Evolutionary conservation across 208 protist genomes (phyloP), one percentile per base, ranked within the genome.

Genomic region (Novymonas esmeraldas): DNA sequence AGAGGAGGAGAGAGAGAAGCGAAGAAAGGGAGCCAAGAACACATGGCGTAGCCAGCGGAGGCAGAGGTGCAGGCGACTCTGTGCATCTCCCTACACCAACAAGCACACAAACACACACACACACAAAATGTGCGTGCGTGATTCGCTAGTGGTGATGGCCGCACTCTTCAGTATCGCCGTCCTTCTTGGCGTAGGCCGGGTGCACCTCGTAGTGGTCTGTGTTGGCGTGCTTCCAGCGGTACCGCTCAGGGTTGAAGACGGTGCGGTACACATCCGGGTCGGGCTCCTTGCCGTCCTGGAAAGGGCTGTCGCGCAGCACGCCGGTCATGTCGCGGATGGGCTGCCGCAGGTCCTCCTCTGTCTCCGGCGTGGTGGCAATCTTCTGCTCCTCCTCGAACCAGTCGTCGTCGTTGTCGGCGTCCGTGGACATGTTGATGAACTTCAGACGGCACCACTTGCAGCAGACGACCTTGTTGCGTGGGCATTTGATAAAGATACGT

Each of bases 401-500:
- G 68, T 95, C 90, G 33, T 95, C 87, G 70, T 95, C 90, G 55
- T 93, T 91, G 72, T 95, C 90, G 28, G 85, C 84, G 16, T 87
- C 75, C 44, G 90, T 95, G 20, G 87, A 72, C 90, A 95, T 93
- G 64, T 95, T 95, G 59, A 95, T 93, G 70, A 93, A 95, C 73
- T 95, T 95, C 18, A 93, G 75, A 39, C 85, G 82, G 68, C 90
- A 95, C 90, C 90, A 95, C 73, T 95, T 95, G 72, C 87, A 95
- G 46, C 59, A 70, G 0, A 93, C 84, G 18, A 93, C 87, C 65
- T 93, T 88, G 13, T 82, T 84, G 26, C 66, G 67, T 20, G 85
- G 90, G 48, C 84, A 91, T 61, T 93, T 95, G 72, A 95, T 93
- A 66, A 93, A 95, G 63, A 95, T 95, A 60, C 87, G 89, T 11